These are phyloP conservation scores for Spizellomyces punctatus DNA, from an alignment of 192 early-diverging fungal species.

Conservation along the genomic window DNA sequence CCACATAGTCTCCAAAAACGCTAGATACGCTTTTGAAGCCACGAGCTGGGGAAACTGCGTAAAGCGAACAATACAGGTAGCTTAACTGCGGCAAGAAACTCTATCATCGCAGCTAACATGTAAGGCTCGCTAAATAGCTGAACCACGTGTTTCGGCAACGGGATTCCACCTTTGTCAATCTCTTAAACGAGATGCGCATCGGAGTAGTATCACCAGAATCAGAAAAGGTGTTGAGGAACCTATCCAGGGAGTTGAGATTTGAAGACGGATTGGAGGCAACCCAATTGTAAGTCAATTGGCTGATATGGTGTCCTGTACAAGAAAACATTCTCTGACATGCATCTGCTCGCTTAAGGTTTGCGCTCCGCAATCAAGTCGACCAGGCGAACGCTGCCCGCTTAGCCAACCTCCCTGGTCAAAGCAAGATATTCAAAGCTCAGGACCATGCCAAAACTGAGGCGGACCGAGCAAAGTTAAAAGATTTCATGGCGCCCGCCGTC, in stretches of 20 bases:
- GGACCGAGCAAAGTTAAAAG: conserved; percentile 38
- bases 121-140: conserved; percentile 44
- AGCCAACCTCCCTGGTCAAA: conserved; percentile 52
- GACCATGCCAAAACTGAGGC: conserved; percentile 17
- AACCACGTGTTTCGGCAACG: conserved; percentile 84
- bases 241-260: conserved; percentile 36
- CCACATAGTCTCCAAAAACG: conserved; percentile 9
- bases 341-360: conserved; percentile 59
- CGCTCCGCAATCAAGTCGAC: conserved; percentile 78
- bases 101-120: conserved; percentile 6
- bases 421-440: conserved; percentile 8
- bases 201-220: conserved; percentile 66
- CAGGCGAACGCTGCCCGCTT: conserved; percentile 57
- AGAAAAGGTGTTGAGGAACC: conserved; percentile 51
- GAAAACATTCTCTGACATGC: background rate
- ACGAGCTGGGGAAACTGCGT: background rate
- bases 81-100: conserved; percentile 1
- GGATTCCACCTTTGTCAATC: conserved; percentile 74
- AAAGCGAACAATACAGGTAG: conserved; percentile 16
- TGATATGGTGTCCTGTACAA: background rate
- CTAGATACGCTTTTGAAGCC: conserved; percentile 36
- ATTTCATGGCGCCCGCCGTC: conserved; percentile 58
- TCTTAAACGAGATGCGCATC: conserved; percentile 86
- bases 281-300: conserved; percentile 30
- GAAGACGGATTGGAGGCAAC: conserved; percentile 59